Base-by-base conservation (phyloP, 179 eudicot species). In the Beta corolliflora region DNA sequence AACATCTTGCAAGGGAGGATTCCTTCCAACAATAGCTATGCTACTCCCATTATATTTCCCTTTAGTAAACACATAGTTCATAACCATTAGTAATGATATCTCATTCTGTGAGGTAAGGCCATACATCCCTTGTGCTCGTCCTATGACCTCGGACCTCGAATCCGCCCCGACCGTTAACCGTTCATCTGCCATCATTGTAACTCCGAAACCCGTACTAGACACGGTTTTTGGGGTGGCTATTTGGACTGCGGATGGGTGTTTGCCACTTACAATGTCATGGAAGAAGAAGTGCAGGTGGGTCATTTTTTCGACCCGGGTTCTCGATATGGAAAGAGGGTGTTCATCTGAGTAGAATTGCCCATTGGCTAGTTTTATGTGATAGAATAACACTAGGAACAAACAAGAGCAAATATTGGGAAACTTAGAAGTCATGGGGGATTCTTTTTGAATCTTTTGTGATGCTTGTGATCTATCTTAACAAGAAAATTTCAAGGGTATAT, bases 231-330 rank as follows among this genome's bases (percentile, higher is more conserved):
- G 82, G 58, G 77, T 56, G 45, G 84, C 83, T 66, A 88, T 81
- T 72, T 45, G 76, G 23, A 82, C 74, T 5, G 86, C 89, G 4
- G 91, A 85, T 67, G 92, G 88, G 53, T 76, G 71, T 50, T 83
- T 68, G 31, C 91, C 86, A 36, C 88, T 85, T 48, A 85, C 83
- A 23, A 83, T 77, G 80, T 88, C 91, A 23, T 90, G 91, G 81
- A 90, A 90, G 77, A 79, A 87, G 85, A 88, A 88, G 82, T 88
- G 89, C 71, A 90, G 86, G 75, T 86, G 89, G 54, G 85, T 87
- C 63, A 72, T 71, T 70, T 85, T 89, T 55, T 78, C 75, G 69
- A 36, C 61, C 5, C 65, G 84, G 15, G 4, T 63, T 71, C 64
- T 23, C 23, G 73, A 18, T 16, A 53, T 71, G 71, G 84, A 59